phyloP scores from a whole-genome alignment of 345 rosid genomes.

The Rhizophora mangle region DNA sequence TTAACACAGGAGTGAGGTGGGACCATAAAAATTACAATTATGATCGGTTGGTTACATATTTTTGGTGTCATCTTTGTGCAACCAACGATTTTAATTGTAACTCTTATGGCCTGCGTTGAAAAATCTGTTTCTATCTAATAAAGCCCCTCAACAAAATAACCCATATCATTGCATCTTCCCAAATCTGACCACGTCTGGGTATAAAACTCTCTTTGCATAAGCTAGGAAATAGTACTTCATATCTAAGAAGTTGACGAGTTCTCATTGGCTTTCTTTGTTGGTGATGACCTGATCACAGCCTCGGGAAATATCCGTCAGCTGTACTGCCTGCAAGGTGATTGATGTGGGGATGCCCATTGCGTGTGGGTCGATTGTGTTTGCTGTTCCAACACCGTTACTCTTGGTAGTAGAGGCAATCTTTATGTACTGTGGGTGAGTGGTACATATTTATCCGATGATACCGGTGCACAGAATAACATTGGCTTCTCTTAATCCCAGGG shows the following conservation, averaged over 20 bases:
- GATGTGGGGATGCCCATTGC: slow-evolving; percentile 17
- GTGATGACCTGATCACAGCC: slow-evolving; percentile 43
- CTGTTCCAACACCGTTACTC: slow-evolving; percentile 5
- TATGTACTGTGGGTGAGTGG: slow-evolving; percentile 9
- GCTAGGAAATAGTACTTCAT: too few relatives aligned
- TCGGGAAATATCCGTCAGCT: slow-evolving; percentile 97
- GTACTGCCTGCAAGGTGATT: slow-evolving; percentile 95
- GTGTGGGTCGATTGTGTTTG: slow-evolving; percentile 2
- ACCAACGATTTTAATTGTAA: too few relatives aligned
- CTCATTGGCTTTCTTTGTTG: neutral
- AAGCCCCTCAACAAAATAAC: too few relatives aligned
- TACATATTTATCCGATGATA: slow-evolving; percentile 9
- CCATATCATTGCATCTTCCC: too few relatives aligned
- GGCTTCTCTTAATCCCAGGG: slow-evolving; percentile 26
- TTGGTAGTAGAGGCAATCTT: slow-evolving; percentile 14
- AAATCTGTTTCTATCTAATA: too few relatives aligned
- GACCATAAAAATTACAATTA: too few relatives aligned
- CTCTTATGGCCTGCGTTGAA: too few relatives aligned
- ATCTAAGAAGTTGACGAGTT: neutral
- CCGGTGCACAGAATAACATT: slow-evolving; percentile 12
- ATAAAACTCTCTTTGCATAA: too few relatives aligned
- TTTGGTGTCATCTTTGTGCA: too few relatives aligned
- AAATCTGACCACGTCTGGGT: too few relatives aligned
- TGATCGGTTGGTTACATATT: too few relatives aligned
- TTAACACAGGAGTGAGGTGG: too few relatives aligned